phyloP scores from a whole-genome alignment of 345 rosid species.

The Populus davidiana region DNA sequence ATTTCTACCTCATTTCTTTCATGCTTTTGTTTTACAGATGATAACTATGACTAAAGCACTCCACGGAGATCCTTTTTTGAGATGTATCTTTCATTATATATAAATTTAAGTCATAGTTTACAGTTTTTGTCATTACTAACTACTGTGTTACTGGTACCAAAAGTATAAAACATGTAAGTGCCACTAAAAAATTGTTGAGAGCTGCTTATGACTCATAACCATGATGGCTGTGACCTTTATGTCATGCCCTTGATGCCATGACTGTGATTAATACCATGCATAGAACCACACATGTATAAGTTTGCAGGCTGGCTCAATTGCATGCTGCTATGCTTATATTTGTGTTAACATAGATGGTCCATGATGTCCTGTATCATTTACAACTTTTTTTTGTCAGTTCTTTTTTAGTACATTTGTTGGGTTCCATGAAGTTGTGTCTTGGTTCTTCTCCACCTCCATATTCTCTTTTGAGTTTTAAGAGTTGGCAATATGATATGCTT shows the following conservation, averaged over 20 bases:
- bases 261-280: not conserved
- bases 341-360: not conserved
- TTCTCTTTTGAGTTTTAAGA: not conserved
- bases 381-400: too few relatives aligned
- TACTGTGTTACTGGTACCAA: too few relatives aligned
- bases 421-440: not conserved
- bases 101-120: not conserved
- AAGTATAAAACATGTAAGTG: too few relatives aligned
- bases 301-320: not conserved
- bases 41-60: not conserved
- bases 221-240: not conserved
- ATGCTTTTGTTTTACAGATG: not conserved
- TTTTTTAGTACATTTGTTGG: not conserved
- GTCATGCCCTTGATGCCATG: not conserved
- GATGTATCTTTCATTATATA: not conserved
- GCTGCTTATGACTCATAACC: not conserved
- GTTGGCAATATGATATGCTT: not conserved
- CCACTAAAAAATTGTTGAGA: not conserved
- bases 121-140: not conserved
- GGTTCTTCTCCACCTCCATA: not conserved
- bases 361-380: not conserved
- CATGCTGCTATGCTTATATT: not conserved
- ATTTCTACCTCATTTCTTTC: too few relatives aligned
- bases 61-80: not conserved
- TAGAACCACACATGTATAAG: too few relatives aligned